These are phyloP conservation scores for Cruciata laevipes DNA, from an alignment of 257 asterid genomes.

Conservation along the genomic window DNA sequence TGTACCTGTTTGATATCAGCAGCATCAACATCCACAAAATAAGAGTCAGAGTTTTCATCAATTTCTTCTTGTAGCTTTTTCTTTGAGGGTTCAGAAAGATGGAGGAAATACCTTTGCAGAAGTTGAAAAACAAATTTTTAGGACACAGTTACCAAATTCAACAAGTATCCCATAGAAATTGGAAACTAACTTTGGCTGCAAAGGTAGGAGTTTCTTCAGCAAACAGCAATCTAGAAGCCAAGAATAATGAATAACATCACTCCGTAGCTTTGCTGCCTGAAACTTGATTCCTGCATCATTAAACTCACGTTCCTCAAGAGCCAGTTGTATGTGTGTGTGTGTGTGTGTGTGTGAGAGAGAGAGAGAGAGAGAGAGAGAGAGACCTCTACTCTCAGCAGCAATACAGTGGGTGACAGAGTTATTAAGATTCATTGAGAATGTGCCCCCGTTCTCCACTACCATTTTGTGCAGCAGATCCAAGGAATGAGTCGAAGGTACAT, in stretches of 20 bases:
- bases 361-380: slow-evolving; percentile 17
- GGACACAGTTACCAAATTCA: slow-evolving; percentile 6
- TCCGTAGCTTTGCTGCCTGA: slow-evolving; percentile 82
- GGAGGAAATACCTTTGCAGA: slow-evolving; percentile 58
- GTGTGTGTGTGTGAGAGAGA: too few species aligned
- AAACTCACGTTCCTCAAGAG: too few species aligned
- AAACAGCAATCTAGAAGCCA: slow-evolving; percentile 82
- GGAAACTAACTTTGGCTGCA: slow-evolving; percentile 67
- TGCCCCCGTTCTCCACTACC: slow-evolving; percentile 90
- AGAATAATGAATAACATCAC: slow-evolving; percentile 80
- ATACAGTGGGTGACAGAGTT: slow-evolving; percentile 79
- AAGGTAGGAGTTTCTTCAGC: slow-evolving; percentile 70
- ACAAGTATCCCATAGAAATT: background rate
- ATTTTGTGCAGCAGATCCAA: slow-evolving; percentile 77
- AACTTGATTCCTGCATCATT: slow-evolving; percentile 69
- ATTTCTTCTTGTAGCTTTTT: slow-evolving; percentile 67
- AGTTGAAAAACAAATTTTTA: slow-evolving; percentile 9
- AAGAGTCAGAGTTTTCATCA: slow-evolving; percentile 77
- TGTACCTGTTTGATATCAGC: slow-evolving; percentile 64
- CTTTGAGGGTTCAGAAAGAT: slow-evolving; percentile 73
- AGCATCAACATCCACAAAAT: slow-evolving; percentile 54
- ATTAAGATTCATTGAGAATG: slow-evolving; percentile 93
- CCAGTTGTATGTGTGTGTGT: too few species aligned
- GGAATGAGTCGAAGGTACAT: slow-evolving; percentile 62
- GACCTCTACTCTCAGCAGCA: slow-evolving; percentile 90